phyloP scores from a whole-genome alignment of 495 filamentous ascomycete genomes.

The Tuber magnatum region DNA sequence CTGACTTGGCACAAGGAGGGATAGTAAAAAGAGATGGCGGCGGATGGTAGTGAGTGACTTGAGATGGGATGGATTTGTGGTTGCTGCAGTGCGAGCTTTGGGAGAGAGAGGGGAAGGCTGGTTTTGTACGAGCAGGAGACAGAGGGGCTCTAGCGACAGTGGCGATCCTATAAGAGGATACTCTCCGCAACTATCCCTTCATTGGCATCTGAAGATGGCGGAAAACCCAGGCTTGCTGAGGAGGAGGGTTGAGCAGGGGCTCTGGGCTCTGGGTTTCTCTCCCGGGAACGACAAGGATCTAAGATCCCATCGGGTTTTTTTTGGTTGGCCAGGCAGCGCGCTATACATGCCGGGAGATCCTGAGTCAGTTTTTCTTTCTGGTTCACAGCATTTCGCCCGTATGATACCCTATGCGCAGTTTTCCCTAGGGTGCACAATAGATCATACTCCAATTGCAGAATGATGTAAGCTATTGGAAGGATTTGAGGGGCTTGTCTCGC shows the following conservation, averaged over 20 bases:
- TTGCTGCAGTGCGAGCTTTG: constrained; percentile 27
- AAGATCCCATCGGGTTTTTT: constrained; percentile 13
- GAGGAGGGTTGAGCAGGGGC: no score
- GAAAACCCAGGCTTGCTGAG: no score
- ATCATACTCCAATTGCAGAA: constrained; percentile 10
- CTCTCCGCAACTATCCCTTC: not conserved
- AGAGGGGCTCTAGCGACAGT: constrained; percentile 1
- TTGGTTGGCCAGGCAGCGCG: constrained; percentile 18
- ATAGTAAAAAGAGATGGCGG: constrained; percentile 14
- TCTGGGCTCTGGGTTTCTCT: no score
- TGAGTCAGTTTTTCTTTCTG: constrained; percentile 19
- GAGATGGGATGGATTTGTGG: constrained; percentile 29
- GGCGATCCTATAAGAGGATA: not conserved
- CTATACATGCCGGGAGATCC: constrained; percentile 27
- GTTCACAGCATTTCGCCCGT: constrained; percentile 2
- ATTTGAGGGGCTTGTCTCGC: constrained; percentile 22
- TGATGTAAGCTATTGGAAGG: constrained; percentile 4
- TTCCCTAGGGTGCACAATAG: constrained; percentile 10
- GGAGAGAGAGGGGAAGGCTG: constrained; percentile 6
- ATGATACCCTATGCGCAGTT: constrained; percentile 11
- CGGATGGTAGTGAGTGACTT: constrained; percentile 16
- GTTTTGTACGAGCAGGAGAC: not conserved
- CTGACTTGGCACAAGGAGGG: constrained; percentile 23
- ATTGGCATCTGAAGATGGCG: constrained; percentile 21
- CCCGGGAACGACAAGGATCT: constrained; percentile 17